Base-by-base conservation (phyloP, 2,329 filamentous ascomycete genomes). In the Aspergillus luchuensis region DNA sequence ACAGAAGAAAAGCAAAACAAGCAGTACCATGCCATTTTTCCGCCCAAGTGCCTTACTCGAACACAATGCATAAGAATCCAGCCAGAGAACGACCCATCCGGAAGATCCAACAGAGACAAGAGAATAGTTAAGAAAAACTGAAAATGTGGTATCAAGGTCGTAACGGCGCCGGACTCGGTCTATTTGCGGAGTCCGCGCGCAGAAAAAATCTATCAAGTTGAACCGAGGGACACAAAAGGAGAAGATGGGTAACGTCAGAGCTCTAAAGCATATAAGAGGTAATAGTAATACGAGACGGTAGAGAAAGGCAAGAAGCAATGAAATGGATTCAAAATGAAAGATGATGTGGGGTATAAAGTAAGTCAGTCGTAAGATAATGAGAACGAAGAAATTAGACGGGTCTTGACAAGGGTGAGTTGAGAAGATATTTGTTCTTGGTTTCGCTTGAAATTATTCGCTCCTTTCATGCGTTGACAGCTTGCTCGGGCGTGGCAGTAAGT, bases 391-490 rank as follows among this genome's bases (percentile, higher is more conserved):
- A 50, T 43, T 25, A 57, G 49, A 53, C 54, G 58, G 53, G 53
- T 59, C 62, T 47, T 58, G 60, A 61, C 39, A 54, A 56, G 52
- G 45, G 36, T 25, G 52, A 53, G 38, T 48, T 57, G 47, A 58
- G 6, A 38, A 25, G 33, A 53, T 21, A 21, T 56, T 52, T 36
- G 28, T 39, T 52, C 45, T 50, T 50, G 11, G 2, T 49, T 30
- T 23, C 21, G 4, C 11, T 50, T n/a, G 8, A n/a, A n/a, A 30
- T 10, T 10, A 11, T 50, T 6, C 15, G 8, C 15, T 23, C 10
- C 17, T 25, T 54, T 71, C 56, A 74, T 58, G 71, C 71, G 54
- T 69, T 65, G 13, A 74, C 68, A 28, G 70, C 62, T 58, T 74
- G 71, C 39, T 71, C 65, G 33, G 66, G 63, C 28, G 68, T 70